Evolutionary conservation across 352 stramenopile genomes (phyloP), one percentile per base, ranked within the genome.

Genomic region (Phytophthora parvispora): DNA sequence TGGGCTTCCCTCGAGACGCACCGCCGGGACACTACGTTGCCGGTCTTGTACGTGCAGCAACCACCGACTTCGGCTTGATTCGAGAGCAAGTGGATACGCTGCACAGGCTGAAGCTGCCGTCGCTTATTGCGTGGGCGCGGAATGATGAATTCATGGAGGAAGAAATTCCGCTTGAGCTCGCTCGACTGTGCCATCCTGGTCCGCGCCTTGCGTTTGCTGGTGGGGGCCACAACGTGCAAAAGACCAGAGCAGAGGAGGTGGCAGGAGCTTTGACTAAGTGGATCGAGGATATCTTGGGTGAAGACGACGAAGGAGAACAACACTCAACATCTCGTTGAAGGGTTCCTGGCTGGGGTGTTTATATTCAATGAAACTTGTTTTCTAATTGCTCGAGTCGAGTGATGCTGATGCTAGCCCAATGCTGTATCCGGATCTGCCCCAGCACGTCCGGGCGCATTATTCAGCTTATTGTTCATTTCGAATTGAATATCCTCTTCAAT

Each of bases 221-320:
- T 7, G 81, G 80, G 5, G 83, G 78, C 1, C 83, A 89, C 69
- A 91, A 91, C 55, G 74, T 89, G 36, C 83, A 91, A 50, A 91
- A 91, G 74, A 88, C 81, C 27, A 68, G 78, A 28, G 75, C 78
- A 0, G 72, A 83, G 2, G 31, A 66, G 28, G 51, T 86, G 29
- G 74, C 69, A 13, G 7, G 20, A 2, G 75, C 56, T 7, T 55
- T 84, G 22, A 59, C 18, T 0, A 32, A 62, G 18, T 86, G 78
- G 78, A 67, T 77, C 0, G 52, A 67, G 9, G 24, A 51, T 0
- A 67, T 81, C 18, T 29, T 78, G 32, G 42, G 25, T 43, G 34
- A 48, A n/a, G 45, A 75, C 8, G 16, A 27, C 6, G 31, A 61
- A 18, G 47, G 8, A 13, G 40, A 70, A 18, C 38, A 38, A 9